phyloP scores from a whole-genome alignment of 257 asterid species.

The Phtheirospermum japonicum region DNA sequence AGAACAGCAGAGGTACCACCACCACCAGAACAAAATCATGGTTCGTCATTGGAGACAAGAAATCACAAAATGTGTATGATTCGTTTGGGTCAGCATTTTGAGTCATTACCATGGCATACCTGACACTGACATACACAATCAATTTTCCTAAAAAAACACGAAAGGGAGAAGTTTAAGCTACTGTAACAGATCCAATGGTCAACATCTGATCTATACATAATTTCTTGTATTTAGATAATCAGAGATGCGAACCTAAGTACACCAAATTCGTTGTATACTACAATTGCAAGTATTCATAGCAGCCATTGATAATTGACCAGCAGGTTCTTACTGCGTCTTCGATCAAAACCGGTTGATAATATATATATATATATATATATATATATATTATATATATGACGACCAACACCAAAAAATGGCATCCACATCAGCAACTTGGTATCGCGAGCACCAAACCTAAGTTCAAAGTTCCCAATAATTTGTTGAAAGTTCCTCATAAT shows the following conservation, averaged over 20 bases:
- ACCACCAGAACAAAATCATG: not conserved
- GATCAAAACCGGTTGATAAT: slow-evolving; percentile 23
- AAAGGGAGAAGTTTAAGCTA: not conserved
- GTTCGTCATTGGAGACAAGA: not conserved
- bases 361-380: slow-evolving; percentile 11
- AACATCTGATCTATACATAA: slow-evolving; percentile 40
- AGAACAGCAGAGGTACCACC: not conserved
- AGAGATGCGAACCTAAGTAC: slow-evolving; percentile 30
- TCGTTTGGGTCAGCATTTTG: not conserved
- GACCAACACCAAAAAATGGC: not conserved
- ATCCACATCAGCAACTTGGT: not conserved
- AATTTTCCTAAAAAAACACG: not conserved
- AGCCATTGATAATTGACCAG: slow-evolving; percentile 19
- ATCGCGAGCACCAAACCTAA: not conserved
- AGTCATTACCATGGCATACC: not conserved
- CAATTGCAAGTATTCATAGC: slow-evolving; percentile 29
- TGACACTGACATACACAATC: not conserved
- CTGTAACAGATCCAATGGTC: slow-evolving; percentile 1
- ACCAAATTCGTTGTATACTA: slow-evolving; percentile 32
- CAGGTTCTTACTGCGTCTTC: slow-evolving; percentile 28
- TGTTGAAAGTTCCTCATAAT: slow-evolving; percentile 20
- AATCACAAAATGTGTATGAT: not conserved
- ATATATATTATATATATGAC: not conserved
- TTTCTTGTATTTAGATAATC: slow-evolving; percentile 21
- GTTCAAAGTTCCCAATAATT: slow-evolving; percentile 15